Conservation (phyloP, 2,329 filamentous ascomycete genomes). For the Ophiocordyceps sinensis region DNA sequence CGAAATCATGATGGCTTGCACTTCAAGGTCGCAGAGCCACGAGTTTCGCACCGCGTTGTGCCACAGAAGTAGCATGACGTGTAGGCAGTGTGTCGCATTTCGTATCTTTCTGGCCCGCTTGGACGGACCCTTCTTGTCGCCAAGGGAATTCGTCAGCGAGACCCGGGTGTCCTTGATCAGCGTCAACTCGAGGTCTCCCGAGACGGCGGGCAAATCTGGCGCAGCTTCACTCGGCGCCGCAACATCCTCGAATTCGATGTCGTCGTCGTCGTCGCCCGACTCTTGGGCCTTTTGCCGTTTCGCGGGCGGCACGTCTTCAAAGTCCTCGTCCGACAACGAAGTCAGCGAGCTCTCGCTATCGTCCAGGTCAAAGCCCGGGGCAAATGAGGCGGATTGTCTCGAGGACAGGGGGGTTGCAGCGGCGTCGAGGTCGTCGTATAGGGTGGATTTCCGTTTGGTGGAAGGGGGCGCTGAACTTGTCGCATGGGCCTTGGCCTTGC, state of each 20-base stretch:
- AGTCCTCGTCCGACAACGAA: conserved; percentile 42
- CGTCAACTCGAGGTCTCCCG: conserved; percentile 62
- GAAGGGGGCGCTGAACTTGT: conserved; percentile 7
- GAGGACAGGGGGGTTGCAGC: conserved; percentile 27
- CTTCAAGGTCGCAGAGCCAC: conserved; percentile 64
- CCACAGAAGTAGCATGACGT: conserved; percentile 77
- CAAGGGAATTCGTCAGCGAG: conserved; percentile 45
- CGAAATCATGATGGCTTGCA: conserved; percentile 64
- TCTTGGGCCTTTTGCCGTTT: conserved; percentile 27
- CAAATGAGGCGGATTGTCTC: conserved; percentile 24
- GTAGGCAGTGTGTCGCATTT: conserved; percentile 68
- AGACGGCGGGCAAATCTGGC: conserved; percentile 31
- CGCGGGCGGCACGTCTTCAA: conserved; percentile 27
- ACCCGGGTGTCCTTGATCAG: conserved; percentile 44
- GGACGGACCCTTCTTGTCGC: conserved; percentile 66
- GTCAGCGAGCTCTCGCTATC: conserved; percentile 34
- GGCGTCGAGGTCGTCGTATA: conserved; percentile 48
- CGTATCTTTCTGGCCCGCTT: conserved; percentile 74
- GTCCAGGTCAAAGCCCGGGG: conserved; percentile 29
- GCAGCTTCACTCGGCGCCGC: conserved; percentile 44
- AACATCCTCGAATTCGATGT: conserved; percentile 47
- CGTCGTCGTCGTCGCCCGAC: conserved; percentile 26
- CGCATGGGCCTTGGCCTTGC: conserved; percentile 4
- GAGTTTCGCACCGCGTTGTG: conserved; percentile 78
- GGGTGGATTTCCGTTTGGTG: conserved; percentile 33